Base-by-base conservation (phyloP, 1,284 basidiomycete species). In the Kalmanozyma brasiliensis region DNA sequence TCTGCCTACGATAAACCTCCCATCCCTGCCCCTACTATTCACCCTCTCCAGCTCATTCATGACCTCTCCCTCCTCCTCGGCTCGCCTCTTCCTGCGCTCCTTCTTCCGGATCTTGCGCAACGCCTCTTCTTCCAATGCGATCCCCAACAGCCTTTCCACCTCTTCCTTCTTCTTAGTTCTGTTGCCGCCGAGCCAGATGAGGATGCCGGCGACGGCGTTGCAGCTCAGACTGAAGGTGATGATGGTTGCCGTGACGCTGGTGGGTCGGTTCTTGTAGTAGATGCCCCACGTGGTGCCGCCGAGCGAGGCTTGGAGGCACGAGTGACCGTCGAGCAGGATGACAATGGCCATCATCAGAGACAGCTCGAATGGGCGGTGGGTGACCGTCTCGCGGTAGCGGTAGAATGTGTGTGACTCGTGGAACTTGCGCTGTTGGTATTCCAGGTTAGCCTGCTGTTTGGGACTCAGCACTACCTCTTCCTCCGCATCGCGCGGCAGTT, bases 301-400 rank as follows among this genome's bases (percentile, higher is more conserved):
- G 34, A 58, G 38, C 89, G 84, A 22, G 87, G 89, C 58, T 85
- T 87, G 74, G 86, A 90, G 55, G 32, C 56, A 76, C 59, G 74
- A 74, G 55, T 79, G 78, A 33, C 71, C 67, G 36, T 80, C 79
- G 17, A 80, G 71, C 23, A 73, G 55, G 19, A 75, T 73, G 46
- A 77, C 65, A 23, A 74, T 67, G 9, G 51, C 37, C 55, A 70
- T 73, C 59, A 64, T 65, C 14, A 58, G 52, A 30, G 34, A 68
- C 89, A 87, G 69, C 19, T 76, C 73, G 90, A 93, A 93, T 6
- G 91, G 91, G 45, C 89, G 84, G 80, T 94, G 92, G 0, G 92
- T 93, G 52, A 89, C 88, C 5, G 91, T 93, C 36, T 90, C 91
- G 81, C 93, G 91, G 8, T 91, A 88, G 36, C 90, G 85, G 82